Percentiles rank a stretch among this genome's conserved stretches.
These are phyloP conservation scores for Bacidia rubella DNA, from an alignment of 495 filamentous ascomycete genomes.

Conservation along the genomic window DNA sequence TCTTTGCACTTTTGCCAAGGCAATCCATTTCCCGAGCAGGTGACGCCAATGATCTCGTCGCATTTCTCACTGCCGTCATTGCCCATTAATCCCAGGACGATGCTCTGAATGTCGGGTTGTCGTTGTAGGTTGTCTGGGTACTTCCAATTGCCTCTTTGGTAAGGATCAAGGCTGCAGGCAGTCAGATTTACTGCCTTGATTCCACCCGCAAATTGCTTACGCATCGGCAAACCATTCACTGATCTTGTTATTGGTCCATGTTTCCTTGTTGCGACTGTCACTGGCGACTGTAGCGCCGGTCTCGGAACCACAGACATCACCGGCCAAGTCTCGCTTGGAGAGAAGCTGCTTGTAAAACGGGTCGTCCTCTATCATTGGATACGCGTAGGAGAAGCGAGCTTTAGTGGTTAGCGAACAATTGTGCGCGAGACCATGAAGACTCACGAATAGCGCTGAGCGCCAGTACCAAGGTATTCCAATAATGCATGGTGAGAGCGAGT, in stretches of 20 bases:
- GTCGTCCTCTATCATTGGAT: no score
- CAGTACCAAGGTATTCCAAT: no score
- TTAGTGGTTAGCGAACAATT: no score
- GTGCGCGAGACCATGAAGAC: no score
- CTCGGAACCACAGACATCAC: neutral
- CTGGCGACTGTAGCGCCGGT: neutral
- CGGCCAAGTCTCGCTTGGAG: neutral
- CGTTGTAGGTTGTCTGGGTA: neutral
- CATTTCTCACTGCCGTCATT: neutral
- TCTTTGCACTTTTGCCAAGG: neutral
- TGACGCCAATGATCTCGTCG: neutral
- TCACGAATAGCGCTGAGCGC: no score
- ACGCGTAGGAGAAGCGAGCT: no score
- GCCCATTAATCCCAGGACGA: neutral
- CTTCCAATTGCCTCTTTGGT: neutral
- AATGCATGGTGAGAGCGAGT: no score
- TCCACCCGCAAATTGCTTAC: neutral
- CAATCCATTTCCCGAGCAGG: neutral
- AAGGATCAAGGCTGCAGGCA: neutral
- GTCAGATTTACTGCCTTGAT: neutral
- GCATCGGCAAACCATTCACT: neutral
- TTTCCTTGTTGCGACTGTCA: neutral
- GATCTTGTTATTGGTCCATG: neutral
- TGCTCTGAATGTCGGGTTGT: neutral
- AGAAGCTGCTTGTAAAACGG: no score